These are phyloP conservation scores for Penicillium turbatum DNA, from an alignment of 495 filamentous ascomycete species.

Conservation along the genomic window DNA sequence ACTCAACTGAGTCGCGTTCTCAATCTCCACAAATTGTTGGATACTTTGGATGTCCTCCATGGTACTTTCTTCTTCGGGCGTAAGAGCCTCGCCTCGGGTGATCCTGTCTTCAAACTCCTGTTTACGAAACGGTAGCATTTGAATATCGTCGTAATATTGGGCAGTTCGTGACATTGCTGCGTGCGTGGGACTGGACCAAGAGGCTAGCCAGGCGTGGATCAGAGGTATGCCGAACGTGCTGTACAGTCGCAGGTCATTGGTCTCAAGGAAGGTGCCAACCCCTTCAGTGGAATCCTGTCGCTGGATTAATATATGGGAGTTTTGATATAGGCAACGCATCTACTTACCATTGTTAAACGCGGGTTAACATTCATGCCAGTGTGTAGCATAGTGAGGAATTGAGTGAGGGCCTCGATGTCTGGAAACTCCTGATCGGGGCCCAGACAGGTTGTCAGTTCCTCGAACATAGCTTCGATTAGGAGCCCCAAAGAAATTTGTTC, in stretches of 20 bases:
- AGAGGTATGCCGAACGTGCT: conserved; percentile 81
- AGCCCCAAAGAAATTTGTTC: conserved; percentile 86
- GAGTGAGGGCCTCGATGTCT: conserved; percentile 81
- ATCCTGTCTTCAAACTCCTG: conserved; percentile 84
- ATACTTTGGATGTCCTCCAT: conserved; percentile 79
- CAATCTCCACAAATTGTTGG: conserved; percentile 67
- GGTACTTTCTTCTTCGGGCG: conserved; percentile 60
- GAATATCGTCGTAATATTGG: conserved; percentile 81
- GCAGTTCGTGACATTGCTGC: conserved; percentile 66
- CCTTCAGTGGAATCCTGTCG: conserved; percentile 44
- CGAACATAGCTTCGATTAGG: conserved; percentile 81
- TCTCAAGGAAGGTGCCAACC: conserved; percentile 71
- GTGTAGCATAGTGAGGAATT: conserved; percentile 82
- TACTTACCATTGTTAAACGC: conserved; percentile 58
- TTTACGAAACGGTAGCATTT: conserved; percentile 80
- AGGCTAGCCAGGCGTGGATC: conserved; percentile 90
- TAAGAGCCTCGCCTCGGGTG: conserved; percentile 46
- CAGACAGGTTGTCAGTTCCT: conserved; percentile 74
- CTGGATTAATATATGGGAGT: conserved; percentile 19
- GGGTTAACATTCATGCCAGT: conserved; percentile 99
- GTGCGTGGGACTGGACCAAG: conserved; percentile 56
- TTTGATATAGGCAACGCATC: background rate
- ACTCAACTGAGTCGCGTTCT: conserved; percentile 83
- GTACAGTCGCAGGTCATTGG: conserved; percentile 80
- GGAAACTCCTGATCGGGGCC: conserved; percentile 59